Evolutionary conservation across 805 yeast species (phyloP).

Genomic region (Yarrowia sp.): DNA sequence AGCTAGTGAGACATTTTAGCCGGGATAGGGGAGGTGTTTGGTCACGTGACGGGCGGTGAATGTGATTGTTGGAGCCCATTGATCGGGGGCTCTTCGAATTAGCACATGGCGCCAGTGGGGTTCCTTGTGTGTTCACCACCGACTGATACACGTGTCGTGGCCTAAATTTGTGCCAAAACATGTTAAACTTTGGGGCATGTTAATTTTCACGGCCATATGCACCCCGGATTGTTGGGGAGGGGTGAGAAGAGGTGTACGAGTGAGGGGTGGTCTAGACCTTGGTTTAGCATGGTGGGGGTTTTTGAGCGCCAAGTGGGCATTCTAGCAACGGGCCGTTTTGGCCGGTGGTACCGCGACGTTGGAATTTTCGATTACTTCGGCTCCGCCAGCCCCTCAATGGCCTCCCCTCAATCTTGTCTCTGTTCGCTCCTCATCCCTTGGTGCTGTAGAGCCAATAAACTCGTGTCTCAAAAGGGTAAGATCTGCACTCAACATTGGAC

Average conservation of each 20-base stretch:
- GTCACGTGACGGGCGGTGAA: background rate
- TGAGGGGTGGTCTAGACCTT: conserved; percentile 16
- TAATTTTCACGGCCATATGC: conserved; percentile 35
- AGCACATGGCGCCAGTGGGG: background rate
- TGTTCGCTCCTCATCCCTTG: conserved; percentile 12
- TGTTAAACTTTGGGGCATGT: conserved; percentile 19
- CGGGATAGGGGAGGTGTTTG: background rate
- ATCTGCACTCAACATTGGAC: conserved; percentile 30
- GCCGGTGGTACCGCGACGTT: background rate
- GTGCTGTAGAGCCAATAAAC: conserved; percentile 25
- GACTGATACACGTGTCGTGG: conserved; percentile 15
- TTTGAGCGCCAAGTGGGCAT: background rate
- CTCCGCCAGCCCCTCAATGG: background rate
- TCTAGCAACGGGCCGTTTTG: background rate
- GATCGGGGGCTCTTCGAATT: too few species aligned
- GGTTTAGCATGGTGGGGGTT: background rate
- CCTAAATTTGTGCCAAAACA: conserved; percentile 5
- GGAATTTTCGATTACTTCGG: conserved; percentile 4
- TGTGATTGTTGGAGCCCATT: conserved; percentile 8
- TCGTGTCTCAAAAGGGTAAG: conserved; percentile 32
- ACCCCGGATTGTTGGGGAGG: conserved; percentile 38
- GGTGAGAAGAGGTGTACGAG: background rate
- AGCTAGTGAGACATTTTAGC: conserved; percentile 23
- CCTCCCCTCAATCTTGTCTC: conserved; percentile 1
- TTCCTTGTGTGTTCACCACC: conserved; percentile 7